phyloP scores from a whole-genome alignment of 768 basidiomycete genomes.

The Kondoa malvinella region DNA sequence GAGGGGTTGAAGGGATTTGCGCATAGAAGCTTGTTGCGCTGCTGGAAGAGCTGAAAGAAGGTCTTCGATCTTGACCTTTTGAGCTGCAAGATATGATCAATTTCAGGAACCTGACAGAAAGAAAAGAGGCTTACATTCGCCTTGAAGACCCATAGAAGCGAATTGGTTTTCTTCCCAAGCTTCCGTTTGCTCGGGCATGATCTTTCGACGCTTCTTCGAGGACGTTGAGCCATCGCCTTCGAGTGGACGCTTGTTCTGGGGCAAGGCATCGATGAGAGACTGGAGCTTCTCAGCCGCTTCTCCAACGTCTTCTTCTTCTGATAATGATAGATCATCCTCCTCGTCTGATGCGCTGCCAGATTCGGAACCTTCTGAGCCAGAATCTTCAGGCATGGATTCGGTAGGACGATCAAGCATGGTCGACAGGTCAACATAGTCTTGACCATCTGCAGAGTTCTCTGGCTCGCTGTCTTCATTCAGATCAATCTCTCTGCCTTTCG shows the following conservation, averaged over 20 bases:
- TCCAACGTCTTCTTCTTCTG: conserved; percentile 29
- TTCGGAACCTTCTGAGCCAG: conserved; percentile 23
- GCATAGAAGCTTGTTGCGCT: conserved; percentile 29
- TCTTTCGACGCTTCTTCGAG: conserved; percentile 38
- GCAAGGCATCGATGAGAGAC: conserved; percentile 50
- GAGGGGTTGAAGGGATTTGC: conserved; percentile 26
- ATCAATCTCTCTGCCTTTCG: conserved; percentile 21
- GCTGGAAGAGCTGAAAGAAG: conserved; percentile 25
- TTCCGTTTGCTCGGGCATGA: conserved; percentile 55
- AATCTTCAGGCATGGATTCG: background rate
- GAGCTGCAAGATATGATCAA: conserved; percentile 1
- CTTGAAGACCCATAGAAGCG: conserved; percentile 29
- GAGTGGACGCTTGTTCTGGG: conserved; percentile 47
- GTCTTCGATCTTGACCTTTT: conserved; percentile 24
- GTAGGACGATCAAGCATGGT: conserved; percentile 31
- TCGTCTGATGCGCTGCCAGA: conserved; percentile 35
- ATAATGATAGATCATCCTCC: conserved; percentile 27
- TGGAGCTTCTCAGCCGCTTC: conserved; percentile 49
- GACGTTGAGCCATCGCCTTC: conserved; percentile 33
- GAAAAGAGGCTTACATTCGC: conserved; percentile 19
- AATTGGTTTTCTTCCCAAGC: conserved; percentile 71
- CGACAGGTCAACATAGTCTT: conserved; percentile 33
- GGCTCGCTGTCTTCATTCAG: conserved; percentile 31
- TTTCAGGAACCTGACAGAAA: no score
- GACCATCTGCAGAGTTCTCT: conserved; percentile 30